A percentile compares a stretch with the other conserved stretches of the same genome.
These are phyloP conservation scores for Pyrenochaeta sp. DNA, from an alignment of 2,329 filamentous ascomycete species.

Conservation along the genomic window DNA sequence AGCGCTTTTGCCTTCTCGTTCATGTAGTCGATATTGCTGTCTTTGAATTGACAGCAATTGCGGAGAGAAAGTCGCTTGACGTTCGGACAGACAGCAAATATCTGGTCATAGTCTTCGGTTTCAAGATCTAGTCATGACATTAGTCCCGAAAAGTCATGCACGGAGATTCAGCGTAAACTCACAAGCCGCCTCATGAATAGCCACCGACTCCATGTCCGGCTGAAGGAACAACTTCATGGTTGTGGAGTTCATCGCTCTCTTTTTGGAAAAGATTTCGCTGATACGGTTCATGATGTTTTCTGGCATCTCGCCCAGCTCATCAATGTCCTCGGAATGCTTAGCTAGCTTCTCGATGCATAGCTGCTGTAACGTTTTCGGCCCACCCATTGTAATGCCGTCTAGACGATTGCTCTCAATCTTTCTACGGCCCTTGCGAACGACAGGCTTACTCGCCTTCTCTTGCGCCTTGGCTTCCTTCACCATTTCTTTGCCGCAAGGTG, in stretches of 20 bases:
- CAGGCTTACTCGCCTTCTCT: slow-evolving; percentile 66
- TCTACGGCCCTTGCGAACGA: slow-evolving; percentile 69
- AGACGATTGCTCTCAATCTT: slow-evolving; percentile 84
- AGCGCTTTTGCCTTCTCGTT: slow-evolving; percentile 74
- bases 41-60: slow-evolving; percentile 92
- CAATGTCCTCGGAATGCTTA: slow-evolving; percentile 69
- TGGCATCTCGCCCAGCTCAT: slow-evolving; percentile 71
- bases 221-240: slow-evolving; percentile 61
- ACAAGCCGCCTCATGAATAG: slow-evolving; percentile 69
- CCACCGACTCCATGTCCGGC: slow-evolving; percentile 63
- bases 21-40: slow-evolving; percentile 82
- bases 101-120: slow-evolving; percentile 78
- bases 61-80: slow-evolving; percentile 77
- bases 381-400: slow-evolving; percentile 73
- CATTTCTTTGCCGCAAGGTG: slow-evolving; percentile 78
- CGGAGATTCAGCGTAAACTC: slow-evolving; percentile 32
- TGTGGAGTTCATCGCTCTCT: slow-evolving; percentile 64
- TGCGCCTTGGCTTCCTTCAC: slow-evolving; percentile 70
- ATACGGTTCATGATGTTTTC: slow-evolving; percentile 64
- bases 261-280: slow-evolving; percentile 71
- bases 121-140: slow-evolving; percentile 62
- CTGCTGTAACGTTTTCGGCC: slow-evolving; percentile 74
- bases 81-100: slow-evolving; percentile 77
- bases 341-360: slow-evolving; percentile 71
- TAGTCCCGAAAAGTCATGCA: background rate